These are phyloP conservation scores for Maudiozyma turicensis DNA, from an alignment of 805 yeast species.

Conservation along the genomic window DNA sequence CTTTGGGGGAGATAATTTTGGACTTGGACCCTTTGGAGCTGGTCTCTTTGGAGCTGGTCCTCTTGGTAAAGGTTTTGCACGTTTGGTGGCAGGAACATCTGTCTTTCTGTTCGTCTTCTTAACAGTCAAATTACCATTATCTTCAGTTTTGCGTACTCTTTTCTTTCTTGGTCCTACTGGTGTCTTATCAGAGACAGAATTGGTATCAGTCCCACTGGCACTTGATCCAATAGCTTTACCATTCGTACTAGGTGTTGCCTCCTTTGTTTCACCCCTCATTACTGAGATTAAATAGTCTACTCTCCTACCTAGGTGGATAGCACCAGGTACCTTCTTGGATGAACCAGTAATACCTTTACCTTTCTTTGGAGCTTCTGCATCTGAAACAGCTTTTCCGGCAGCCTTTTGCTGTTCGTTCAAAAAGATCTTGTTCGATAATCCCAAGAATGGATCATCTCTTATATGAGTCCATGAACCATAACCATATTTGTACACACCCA, in stretches of 20 bases:
- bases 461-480: conserved; percentile 93
- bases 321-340: conserved; percentile 71
- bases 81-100: conserved; percentile 16
- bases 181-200: conserved; percentile 4
- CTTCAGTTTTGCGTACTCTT: conserved; percentile 20
- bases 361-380: conserved; percentile 9
- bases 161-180: conserved; percentile 23
- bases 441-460: conserved; percentile 89
- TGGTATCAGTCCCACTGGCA: conserved; percentile 7
- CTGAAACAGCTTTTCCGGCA: conserved; percentile 2
- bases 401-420: conserved; percentile 37
- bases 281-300: conserved; percentile 75
- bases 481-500: conserved; percentile 88
- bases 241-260: conserved; percentile 10
- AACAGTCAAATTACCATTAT: not conserved
- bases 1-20: conserved; percentile 1
- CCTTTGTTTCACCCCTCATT: conserved; percentile 48
- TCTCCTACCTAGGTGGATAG: conserved; percentile 87
- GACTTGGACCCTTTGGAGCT: not conserved
- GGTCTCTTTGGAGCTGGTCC: conserved; percentile 15
- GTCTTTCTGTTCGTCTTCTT: conserved; percentile 2
- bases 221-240: conserved; percentile 4
- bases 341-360: conserved; percentile 24
- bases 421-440: conserved; percentile 75
- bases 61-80: conserved; percentile 21